These are phyloP conservation scores for Rhododendron ovatum DNA, from an alignment of 148 eudicot genomes.

Conservation along the genomic window DNA sequence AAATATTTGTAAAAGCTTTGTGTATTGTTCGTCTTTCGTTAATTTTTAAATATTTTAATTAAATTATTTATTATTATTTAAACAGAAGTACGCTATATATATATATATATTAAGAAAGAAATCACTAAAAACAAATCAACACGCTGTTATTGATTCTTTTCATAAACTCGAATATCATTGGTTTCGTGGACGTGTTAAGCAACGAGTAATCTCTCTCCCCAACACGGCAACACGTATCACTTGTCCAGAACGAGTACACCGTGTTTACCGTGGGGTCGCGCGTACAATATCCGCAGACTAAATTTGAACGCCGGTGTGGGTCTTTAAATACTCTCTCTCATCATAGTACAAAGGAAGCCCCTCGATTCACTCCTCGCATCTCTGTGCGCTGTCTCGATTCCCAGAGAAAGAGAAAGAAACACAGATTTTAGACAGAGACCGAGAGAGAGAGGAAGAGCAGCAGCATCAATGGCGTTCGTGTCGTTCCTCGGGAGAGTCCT, in stretches of 20 bases:
- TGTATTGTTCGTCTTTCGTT: too few species aligned
- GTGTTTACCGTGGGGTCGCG: background rate
- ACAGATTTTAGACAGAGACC: conserved; percentile 1
- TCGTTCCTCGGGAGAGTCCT: conserved; percentile 73
- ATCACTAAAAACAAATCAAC: too few species aligned
- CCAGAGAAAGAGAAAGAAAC: background rate
- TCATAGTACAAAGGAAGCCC: background rate
- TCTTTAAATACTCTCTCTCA: background rate
- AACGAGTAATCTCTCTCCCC: background rate
- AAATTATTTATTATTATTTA: too few species aligned
- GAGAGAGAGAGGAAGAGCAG: conserved; percentile 10
- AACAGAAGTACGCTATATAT: too few species aligned
- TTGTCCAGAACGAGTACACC: background rate
- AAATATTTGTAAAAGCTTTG: too few species aligned
- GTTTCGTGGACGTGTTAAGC: background rate
- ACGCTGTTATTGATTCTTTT: too few species aligned
- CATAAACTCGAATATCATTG: background rate
- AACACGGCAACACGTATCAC: background rate
- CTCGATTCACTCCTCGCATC: conserved; percentile 13
- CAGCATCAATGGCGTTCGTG: conserved; percentile 50
- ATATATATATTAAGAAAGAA: too few species aligned
- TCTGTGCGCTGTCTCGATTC: conserved; percentile 18
- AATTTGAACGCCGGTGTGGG: background rate
- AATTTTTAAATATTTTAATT: too few species aligned
- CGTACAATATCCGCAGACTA: background rate